Conservation (phyloP, 768 basidiomycete species). For the Amyloporia xantha region DNA sequence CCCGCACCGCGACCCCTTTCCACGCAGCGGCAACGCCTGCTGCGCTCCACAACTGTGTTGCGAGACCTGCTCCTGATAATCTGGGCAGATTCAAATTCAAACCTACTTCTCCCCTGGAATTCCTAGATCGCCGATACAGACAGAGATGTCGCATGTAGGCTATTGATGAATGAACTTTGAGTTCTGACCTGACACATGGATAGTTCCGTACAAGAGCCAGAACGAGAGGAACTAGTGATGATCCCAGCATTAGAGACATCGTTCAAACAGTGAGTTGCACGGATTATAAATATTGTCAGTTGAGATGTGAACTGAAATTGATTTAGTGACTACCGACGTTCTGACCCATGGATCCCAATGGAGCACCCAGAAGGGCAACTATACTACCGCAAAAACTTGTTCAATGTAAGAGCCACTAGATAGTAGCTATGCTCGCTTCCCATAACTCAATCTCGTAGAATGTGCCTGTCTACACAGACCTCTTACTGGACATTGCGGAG, state of each 20-base stretch:
- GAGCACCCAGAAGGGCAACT: constrained; percentile 4
- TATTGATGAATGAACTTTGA: no score
- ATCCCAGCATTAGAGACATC: neutral
- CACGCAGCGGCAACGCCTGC: neutral
- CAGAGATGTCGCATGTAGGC: neutral
- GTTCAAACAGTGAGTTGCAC: neutral
- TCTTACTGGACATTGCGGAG: neutral
- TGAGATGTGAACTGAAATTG: no score
- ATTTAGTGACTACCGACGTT: neutral
- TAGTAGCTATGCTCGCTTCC: no score
- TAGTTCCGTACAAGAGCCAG: no score
- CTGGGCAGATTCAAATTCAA: no score
- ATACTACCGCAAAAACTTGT: neutral
- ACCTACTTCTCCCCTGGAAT: neutral
- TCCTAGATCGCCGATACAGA: neutral
- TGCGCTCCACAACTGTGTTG: no score
- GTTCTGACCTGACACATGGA: no score
- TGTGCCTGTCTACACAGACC: constrained; percentile 6
- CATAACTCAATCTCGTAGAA: neutral
- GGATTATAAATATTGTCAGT: no score
- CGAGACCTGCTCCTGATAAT: no score
- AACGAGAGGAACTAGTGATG: neutral
- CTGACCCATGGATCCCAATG: neutral
- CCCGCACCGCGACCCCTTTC: neutral
- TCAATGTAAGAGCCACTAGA: no score